Base-by-base conservation (phyloP, 1,284 basidiomycete genomes). In the Agaricales sp. region DNA sequence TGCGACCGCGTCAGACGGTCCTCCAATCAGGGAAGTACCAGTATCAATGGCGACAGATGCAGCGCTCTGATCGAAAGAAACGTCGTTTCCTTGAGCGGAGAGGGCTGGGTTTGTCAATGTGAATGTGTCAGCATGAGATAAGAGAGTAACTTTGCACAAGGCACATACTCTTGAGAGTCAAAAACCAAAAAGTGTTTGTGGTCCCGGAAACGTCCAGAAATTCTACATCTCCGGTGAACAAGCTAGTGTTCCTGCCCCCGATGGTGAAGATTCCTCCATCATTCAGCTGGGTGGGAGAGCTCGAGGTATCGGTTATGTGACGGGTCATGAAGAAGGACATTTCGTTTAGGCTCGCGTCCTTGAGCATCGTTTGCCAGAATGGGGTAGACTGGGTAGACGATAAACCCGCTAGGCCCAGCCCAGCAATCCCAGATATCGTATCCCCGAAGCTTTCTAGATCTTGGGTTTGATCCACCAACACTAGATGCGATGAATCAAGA, bases 21-120 rank as follows among this genome's bases (percentile, higher is more conserved):
- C 73, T 21, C 71, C 74, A 49, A 77, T 65, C 22, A 77, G 66
- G 1, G 75, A 75, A 0, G 75, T 77, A 6, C 77, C 77, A 8
- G 76, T 78, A 56, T 78, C 77, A 49, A 78, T 77, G 4, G 67
- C 67, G 23, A 70, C 72, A 24, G n/a, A n/a, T n/a, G n/a, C n/a
- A n/a, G n/a, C n/a, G n/a, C n/a, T n/a, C n/a, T n/a, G n/a, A n/a
- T n/a, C n/a, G n/a, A n/a, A n/a, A n/a, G n/a, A n/a, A n/a, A n/a
- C n/a, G n/a, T n/a, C n/a, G n/a, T n/a, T n/a, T n/a, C n/a, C n/a
- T n/a, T n/a, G n/a, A n/a, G n/a, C n/a, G n/a, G n/a, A n/a, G n/a
- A n/a, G n/a, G n/a, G n/a, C n/a, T n/a, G n/a, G n/a, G n/a, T n/a
- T n/a, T n/a, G n/a, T n/a, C n/a, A n/a, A n/a, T n/a, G n/a, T n/a